Evolutionary conservation across 345 rosid genomes (phyloP), one percentile per base, ranked within the genome.

Genomic region (Noccaea caerulescens): DNA sequence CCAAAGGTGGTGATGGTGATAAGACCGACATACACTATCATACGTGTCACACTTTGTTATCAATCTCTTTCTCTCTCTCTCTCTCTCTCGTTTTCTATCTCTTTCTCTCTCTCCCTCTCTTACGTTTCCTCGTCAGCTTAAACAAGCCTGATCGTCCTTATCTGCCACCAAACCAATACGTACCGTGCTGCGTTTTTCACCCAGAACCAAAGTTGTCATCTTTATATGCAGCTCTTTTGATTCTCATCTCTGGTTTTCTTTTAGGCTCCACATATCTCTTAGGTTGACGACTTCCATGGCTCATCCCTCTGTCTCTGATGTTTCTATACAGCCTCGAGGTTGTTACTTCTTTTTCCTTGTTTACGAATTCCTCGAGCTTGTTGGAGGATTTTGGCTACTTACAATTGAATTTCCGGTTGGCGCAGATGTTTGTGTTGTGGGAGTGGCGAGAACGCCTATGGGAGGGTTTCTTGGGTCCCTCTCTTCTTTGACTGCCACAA

Each of bases 381-480:
- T 32, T 59, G 55, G 49, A 16, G 37, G 14, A 6, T 33, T 33
- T 54, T 39, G 59, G 62, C 8, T 58, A 68, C 65, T 30, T 42
- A 25, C 13, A 43, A 54, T 39, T 64, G 47, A 59, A 58, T 54
- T 74, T 72, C 59, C 57, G 1, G 45, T 70, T 44, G 16, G 10
- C 8, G 43, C 81, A 94, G 99, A 94, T 89, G 97, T 87, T 80
- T 94, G 97, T 77, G 79, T 94, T 65, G 97, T 89, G 71, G 99
- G 99, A 66, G 86, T 90, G 77, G 92, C 97, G 11, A 86, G 96
- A 46, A 91, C 99, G 10, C 97, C 98, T 9, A 79, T 94, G 71
- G 99, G 98, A 27, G 90, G 78, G 62, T 87, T 94, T 74, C 87
- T 89, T 75, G 99, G 99, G 52, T 77, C 93, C 34, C 82, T 94